These are phyloP conservation scores for Mycena floridula DNA, from an alignment of 768 basidiomycete species.

Conservation along the genomic window DNA sequence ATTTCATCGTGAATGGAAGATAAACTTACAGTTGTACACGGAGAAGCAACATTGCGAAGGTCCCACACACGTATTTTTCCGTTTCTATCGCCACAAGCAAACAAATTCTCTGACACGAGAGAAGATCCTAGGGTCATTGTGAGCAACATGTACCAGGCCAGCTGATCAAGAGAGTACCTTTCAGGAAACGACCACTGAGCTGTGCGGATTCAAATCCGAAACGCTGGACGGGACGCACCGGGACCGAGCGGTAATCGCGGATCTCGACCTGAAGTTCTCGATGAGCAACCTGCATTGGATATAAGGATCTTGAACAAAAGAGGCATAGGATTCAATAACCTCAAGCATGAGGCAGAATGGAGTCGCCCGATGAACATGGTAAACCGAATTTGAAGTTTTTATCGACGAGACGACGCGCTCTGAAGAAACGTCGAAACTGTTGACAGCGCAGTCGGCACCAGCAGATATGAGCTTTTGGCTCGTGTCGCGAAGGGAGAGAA, in stretches of 20 bases:
- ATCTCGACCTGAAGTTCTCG: constrained; percentile 47
- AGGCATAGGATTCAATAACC: constrained; percentile 22
- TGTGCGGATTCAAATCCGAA: constrained; percentile 36
- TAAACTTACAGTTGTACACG: constrained; percentile 16
- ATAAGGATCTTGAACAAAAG: not conserved
- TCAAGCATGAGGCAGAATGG: constrained; percentile 38
- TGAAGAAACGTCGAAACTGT: constrained; percentile 40
- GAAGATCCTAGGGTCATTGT: constrained; percentile 5
- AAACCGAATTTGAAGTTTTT: constrained; percentile 35
- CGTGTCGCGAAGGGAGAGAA: constrained; percentile 36
- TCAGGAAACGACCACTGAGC: constrained; percentile 36
- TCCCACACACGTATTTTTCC: constrained; percentile 44
- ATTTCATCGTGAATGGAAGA: no score
- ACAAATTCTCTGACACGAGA: constrained; percentile 20
- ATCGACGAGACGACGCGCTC: constrained; percentile 34
- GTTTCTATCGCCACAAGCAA: constrained; percentile 36
- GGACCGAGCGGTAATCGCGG: constrained; percentile 37
- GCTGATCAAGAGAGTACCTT: constrained; percentile 25
- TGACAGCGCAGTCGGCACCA: constrained; percentile 41
- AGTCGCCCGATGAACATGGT: constrained; percentile 32
- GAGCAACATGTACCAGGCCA: not conserved
- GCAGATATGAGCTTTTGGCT: constrained; percentile 41
- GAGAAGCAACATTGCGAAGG: constrained; percentile 28
- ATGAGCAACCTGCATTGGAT: constrained; percentile 33
- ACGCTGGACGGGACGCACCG: constrained; percentile 27